A percentile compares a stretch with the other conserved stretches of the same genome.
These are phyloP conservation scores for Acrocalymma vagum DNA, from an alignment of 2,329 filamentous ascomycete genomes.

Conservation along the genomic window DNA sequence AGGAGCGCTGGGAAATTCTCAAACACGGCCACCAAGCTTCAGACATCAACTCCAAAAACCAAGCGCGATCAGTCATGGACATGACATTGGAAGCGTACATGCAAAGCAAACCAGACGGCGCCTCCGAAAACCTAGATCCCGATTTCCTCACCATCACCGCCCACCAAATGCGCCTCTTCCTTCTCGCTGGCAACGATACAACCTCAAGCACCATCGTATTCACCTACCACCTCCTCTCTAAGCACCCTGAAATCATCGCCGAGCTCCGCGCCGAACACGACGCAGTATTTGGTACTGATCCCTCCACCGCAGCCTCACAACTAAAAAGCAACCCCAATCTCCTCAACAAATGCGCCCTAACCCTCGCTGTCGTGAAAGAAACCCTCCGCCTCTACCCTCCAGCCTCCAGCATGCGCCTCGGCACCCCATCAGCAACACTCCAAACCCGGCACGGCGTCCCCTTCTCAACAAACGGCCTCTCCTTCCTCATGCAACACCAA, in stretches of 20 bases:
- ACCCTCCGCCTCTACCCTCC: constrained; percentile 37
- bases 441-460: constrained; percentile 1
- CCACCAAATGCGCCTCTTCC: constrained; percentile 21
- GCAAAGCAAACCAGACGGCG: not conserved
- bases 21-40: constrained; percentile 1
- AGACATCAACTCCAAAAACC: constrained; percentile 4
- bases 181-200: constrained; percentile 42
- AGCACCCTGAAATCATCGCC: constrained; percentile 21
- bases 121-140: constrained; percentile 1
- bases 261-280: constrained; percentile 33
- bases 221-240: constrained; percentile 22
- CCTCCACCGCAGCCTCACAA: constrained; percentile 21
- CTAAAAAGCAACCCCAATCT: constrained; percentile 35
- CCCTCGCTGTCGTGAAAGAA: constrained; percentile 39
- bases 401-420: constrained; percentile 34
- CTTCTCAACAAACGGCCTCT: constrained; percentile 15
- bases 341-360: constrained; percentile 33
- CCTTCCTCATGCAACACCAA: constrained; percentile 8
- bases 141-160: constrained; percentile 2
- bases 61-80: constrained; percentile 3
- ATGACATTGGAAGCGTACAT: constrained; percentile 1
- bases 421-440: constrained; percentile 1
- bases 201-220: constrained; percentile 38
- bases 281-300: constrained; percentile 26
- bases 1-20: constrained; percentile 18